phyloP scores from a whole-genome alignment of 805 yeast genomes.

The Saccharomycopsis fermentans region DNA sequence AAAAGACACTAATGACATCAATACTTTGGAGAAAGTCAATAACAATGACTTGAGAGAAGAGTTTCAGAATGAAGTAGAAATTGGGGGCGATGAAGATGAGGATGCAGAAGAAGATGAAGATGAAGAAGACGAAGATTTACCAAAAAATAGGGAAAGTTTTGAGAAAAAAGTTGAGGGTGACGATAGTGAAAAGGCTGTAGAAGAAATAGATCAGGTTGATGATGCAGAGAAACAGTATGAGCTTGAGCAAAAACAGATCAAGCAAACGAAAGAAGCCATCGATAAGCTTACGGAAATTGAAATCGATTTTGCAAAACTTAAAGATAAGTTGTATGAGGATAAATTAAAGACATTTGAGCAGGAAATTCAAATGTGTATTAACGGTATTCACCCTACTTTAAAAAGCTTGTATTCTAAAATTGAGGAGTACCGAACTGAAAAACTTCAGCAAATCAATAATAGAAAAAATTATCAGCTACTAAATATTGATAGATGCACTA shows the following conservation, averaged over 20 bases:
- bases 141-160: conserved; percentile 14
- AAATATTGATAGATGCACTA: conserved; percentile 72
- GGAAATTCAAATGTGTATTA: conserved; percentile 77
- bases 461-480: conserved; percentile 56
- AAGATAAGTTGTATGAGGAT: conserved; percentile 80
- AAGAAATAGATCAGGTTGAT: conserved; percentile 19
- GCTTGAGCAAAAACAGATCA: conserved; percentile 7
- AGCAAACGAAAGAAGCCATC: conserved; percentile 51
- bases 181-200: conserved; percentile 21
- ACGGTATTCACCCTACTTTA: conserved; percentile 88
- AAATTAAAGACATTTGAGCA: conserved; percentile 66
- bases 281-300: conserved; percentile 72
- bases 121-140: conserved; percentile 21
- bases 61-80: conserved; percentile 18
- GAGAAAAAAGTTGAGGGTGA: conserved; percentile 12
- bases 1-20: conserved; percentile 6
- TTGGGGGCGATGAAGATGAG: conserved; percentile 20
- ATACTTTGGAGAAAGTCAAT: neutral
- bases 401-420: conserved; percentile 61
- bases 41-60: conserved; percentile 19
- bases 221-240: conserved; percentile 26
- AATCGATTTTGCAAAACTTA: conserved; percentile 70
- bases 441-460: conserved; percentile 40
- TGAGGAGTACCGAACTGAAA: conserved; percentile 63
- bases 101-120: conserved; percentile 22